Percentiles rank a stretch among this genome's conserved stretches.
phyloP scores from a whole-genome alignment of 2,329 filamentous ascomycete genomes.

The Colletotrichum eleusines region DNA sequence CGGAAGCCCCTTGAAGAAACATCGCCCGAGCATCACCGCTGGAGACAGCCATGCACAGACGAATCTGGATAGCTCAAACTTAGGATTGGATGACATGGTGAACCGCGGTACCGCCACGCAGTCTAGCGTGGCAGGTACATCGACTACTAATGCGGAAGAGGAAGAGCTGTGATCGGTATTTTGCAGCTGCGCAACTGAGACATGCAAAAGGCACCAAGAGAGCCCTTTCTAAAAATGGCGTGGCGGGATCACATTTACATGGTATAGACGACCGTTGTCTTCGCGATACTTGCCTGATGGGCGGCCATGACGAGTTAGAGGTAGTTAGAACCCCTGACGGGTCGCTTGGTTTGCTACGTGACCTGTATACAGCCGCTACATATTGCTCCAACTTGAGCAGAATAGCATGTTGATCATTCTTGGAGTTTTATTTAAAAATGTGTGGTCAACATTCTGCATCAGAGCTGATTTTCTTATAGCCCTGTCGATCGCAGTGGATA shows the following conservation, averaged over 20 bases:
- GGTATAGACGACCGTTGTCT: neutral
- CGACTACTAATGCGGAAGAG: conserved; percentile 24
- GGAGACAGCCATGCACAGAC: conserved; percentile 13
- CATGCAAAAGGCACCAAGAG: neutral
- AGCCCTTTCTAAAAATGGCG: neutral
- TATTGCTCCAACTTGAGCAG: neutral
- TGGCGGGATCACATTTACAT: neutral
- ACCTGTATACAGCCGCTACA: neutral
- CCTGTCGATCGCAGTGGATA: neutral
- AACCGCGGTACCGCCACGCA: neutral
- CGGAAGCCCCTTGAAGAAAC: conserved; percentile 42
- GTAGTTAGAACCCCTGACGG: neutral
- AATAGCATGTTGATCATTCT: neutral
- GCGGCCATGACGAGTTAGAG: neutral
- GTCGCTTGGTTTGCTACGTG: neutral
- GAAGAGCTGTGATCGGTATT: conserved; percentile 33
- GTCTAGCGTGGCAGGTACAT: neutral
- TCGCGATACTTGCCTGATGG: neutral
- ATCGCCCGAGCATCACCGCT: conserved; percentile 36
- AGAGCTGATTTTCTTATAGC: neutral
- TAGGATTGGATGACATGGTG: conserved; percentile 2
- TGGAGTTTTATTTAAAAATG: too few species aligned
- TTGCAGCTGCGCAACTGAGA: neutral
- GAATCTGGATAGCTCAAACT: neutral
- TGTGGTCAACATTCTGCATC: neutral